Base-by-base conservation (phyloP, 192 early-diverging fungal genomes). In the Chytriomyces sp. region DNA sequence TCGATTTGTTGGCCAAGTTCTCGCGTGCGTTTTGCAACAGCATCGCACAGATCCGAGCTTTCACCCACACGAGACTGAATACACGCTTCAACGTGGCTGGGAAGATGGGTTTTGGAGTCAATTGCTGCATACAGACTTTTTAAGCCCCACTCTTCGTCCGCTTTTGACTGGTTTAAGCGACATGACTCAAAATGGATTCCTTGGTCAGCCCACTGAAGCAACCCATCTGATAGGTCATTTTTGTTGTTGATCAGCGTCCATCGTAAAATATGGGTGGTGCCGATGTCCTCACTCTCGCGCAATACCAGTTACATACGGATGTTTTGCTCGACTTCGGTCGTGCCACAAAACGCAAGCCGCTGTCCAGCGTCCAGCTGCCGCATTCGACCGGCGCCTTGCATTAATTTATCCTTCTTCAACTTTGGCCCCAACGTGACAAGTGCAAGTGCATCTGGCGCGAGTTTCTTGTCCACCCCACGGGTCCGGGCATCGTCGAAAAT, bases 341-440 rank as follows among this genome's bases (percentile, higher is more conserved):
- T 72, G 6, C 60, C 50, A 35, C 59, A 45, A 61, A 72, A 11
- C 24, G 6, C 16, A 6, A 72, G 24, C 23, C 23, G 59, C 45
- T 72, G 69, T 45, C 24, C 50, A 44, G 10, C 16, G 7, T 50
- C 66, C 5, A 77, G 69, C 28, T 50, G 44, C 62, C 67, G 7
- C 76, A 65, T 59, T 74, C 76, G 47, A 20, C 49, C 76, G 8
- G 69, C 76, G 8, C 69, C 76, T 43, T 72, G 66, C 69, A 77
- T 77, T 72, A 77, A 24, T 63, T 72, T 72, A 61, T 60, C 69
- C 24, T 72, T 72, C 23, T 61, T 61, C 6, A 61, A 24, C 50
- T 18, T 6, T 11, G 53, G 53, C 7, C 69, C 69, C 23, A 72
- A 23, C 6, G 69, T 72, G 5, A 72, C 7, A 66, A 72, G 26